These are phyloP conservation scores for Saussurea involucrata DNA, from an alignment of 129 eudicot genomes.

Conservation along the genomic window DNA sequence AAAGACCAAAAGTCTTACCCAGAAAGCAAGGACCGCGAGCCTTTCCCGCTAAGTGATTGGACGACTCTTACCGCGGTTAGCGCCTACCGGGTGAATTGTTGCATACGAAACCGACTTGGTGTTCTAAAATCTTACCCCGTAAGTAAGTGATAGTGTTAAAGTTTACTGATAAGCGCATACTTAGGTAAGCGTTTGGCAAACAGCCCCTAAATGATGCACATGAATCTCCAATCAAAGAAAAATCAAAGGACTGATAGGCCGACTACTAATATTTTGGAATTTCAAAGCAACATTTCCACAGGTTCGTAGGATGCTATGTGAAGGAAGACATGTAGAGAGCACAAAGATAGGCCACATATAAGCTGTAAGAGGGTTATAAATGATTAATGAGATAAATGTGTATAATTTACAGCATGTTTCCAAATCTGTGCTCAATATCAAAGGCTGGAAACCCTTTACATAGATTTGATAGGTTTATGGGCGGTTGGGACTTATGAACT, in stretches of 20 bases:
- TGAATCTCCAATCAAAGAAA: constrained; percentile 38
- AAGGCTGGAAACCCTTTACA: constrained; percentile 83
- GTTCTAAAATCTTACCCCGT: too few species aligned
- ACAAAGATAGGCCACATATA: neutral
- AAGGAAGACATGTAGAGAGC: constrained; percentile 22
- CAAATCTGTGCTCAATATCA: constrained; percentile 73
- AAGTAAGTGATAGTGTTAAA: too few species aligned
- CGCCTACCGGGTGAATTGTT: too few species aligned
- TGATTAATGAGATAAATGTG: neutral
- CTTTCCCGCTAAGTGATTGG: too few species aligned
- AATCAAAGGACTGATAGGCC: constrained; percentile 40
- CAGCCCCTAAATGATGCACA: too few species aligned
- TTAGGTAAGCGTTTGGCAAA: too few species aligned
- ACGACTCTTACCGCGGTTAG: too few species aligned
- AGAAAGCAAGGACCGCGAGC: too few species aligned
- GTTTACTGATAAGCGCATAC: too few species aligned
- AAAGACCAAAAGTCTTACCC: too few species aligned
- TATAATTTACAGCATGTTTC: constrained; percentile 72
- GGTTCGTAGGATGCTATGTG: constrained; percentile 74
- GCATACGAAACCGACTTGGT: too few species aligned
- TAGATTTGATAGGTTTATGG: constrained; percentile 81
- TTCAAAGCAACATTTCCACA: constrained; percentile 7
- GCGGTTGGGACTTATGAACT: constrained; percentile 46
- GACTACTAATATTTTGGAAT: neutral
- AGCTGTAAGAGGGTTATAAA: neutral